These are phyloP conservation scores for Echria macrotheca DNA, from an alignment of 495 filamentous ascomycete species.

Conservation along the genomic window DNA sequence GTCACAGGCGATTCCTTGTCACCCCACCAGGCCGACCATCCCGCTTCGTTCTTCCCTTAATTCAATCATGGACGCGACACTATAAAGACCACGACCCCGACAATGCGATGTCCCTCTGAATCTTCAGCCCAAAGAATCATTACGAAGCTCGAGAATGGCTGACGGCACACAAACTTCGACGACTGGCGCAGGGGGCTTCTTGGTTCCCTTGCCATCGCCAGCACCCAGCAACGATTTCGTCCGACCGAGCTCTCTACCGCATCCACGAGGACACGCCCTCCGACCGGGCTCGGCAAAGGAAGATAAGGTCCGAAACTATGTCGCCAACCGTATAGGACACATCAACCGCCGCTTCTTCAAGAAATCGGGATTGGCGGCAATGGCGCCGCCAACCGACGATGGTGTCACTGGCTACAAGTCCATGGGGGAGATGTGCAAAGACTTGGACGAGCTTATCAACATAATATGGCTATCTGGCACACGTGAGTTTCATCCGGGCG, in stretches of 20 bases:
- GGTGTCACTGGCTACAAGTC: slow-evolving; percentile 61
- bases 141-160: slow-evolving; percentile 30
- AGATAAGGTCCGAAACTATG: slow-evolving; percentile 63
- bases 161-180: slow-evolving; percentile 12
- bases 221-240: slow-evolving; percentile 46
- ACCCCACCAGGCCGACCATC: background rate
- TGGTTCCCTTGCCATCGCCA: slow-evolving; percentile 50
- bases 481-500: slow-evolving; percentile 55
- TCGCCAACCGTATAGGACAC: slow-evolving; percentile 55
- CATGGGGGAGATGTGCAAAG: slow-evolving; percentile 62
- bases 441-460: slow-evolving; percentile 66
- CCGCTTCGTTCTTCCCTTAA: background rate
- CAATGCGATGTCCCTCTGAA: slow-evolving; percentile 23
- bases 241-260: slow-evolving; percentile 49
- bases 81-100: no score
- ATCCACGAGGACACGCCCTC: slow-evolving; percentile 58
- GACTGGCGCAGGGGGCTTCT: slow-evolving; percentile 41
- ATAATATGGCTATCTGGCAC: slow-evolving; percentile 79
- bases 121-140: background rate
- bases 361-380: slow-evolving; percentile 56
- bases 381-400: slow-evolving; percentile 43
- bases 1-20: no score
- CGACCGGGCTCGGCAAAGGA: slow-evolving; percentile 71
- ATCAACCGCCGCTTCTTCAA: slow-evolving; percentile 70
- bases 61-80: background rate